These are phyloP conservation scores for Candida tunisiensis DNA, from an alignment of 1,139 yeast species.

Conservation along the genomic window DNA sequence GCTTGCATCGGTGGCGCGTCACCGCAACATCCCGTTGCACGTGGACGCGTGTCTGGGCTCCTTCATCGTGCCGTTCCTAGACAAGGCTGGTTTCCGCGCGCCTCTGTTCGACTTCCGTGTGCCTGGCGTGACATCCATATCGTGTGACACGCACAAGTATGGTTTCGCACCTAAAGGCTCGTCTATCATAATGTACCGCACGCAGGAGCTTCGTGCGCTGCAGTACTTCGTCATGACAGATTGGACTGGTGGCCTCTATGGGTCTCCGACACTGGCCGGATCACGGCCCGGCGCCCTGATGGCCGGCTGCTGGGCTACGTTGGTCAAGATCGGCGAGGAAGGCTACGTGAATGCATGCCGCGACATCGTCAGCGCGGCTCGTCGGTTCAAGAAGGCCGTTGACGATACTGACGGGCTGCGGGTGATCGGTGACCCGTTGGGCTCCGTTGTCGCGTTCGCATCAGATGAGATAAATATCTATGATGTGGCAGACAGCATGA, in stretches of 20 bases:
- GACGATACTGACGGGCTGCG: slow-evolving; percentile 24
- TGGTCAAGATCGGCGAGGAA: slow-evolving; percentile 58
- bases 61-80: slow-evolving; percentile 69
- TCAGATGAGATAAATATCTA: slow-evolving; percentile 48
- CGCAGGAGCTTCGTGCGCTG: slow-evolving; percentile 43
- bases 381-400: slow-evolving; percentile 34
- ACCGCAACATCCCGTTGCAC: slow-evolving; percentile 61
- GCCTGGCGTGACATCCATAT: slow-evolving; percentile 91
- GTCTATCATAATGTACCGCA: slow-evolving; percentile 79
- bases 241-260: slow-evolving; percentile 94
- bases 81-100: slow-evolving; percentile 41
- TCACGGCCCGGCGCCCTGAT: slow-evolving; percentile 93
- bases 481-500: slow-evolving; percentile 53
- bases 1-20: slow-evolving; percentile 48
- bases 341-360: slow-evolving; percentile 59
- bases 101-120: slow-evolving; percentile 75
- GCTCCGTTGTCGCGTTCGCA: slow-evolving; percentile 66
- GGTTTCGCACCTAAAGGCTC: slow-evolving; percentile 98
- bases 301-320: slow-evolving; percentile 96
- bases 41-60: slow-evolving; percentile 96
- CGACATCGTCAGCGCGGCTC: slow-evolving; percentile 51
- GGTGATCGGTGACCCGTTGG: slow-evolving; percentile 71
- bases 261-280: slow-evolving; percentile 93
- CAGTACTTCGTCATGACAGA: slow-evolving; percentile 75
- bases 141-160: slow-evolving; percentile 95